Conservation (phyloP, 371 early-diverging fungal genomes). For the Mortierella sp. region DNA sequence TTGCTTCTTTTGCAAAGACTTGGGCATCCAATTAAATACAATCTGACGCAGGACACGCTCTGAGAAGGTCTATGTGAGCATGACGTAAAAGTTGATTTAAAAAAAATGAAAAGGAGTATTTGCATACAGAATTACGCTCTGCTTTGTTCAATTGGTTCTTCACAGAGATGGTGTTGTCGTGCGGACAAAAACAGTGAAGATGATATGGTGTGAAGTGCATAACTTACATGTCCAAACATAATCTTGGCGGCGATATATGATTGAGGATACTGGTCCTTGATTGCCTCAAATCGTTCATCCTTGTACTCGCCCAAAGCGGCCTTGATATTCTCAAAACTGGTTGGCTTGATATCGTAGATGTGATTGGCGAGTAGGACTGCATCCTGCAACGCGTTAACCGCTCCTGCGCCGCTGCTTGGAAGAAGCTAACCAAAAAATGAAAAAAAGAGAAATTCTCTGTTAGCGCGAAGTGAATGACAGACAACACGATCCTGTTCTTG, state of each 20-base stretch:
- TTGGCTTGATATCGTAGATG: slow-evolving; percentile 23
- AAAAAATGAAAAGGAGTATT: background rate
- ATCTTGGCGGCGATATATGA: slow-evolving; percentile 22
- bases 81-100: background rate
- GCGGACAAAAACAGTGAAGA: background rate
- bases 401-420: slow-evolving; percentile 32
- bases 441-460: background rate
- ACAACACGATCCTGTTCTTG: too few relatives aligned
- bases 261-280: slow-evolving; percentile 20
- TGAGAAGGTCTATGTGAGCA: slow-evolving; percentile 7
- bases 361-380: slow-evolving; percentile 33
- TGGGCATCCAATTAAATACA: slow-evolving; percentile 25
- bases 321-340: slow-evolving; percentile 13
- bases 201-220: background rate
- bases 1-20: slow-evolving; percentile 15
- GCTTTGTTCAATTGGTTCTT: too few relatives aligned
- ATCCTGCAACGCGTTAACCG: slow-evolving; percentile 42
- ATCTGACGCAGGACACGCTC: slow-evolving; percentile 19
- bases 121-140: too few relatives aligned
- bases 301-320: slow-evolving; percentile 6
- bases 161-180: too few relatives aligned
- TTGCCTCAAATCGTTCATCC: slow-evolving; percentile 15
- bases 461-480: background rate
- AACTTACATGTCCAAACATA: slow-evolving; percentile 38
- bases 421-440: slow-evolving; percentile 15